A percentile compares a stretch with the other conserved stretches of the same genome.
Evolutionary conservation across 192 early-diverging fungal species (phyloP).

Genomic region (Backusella tuberculispora): DNA sequence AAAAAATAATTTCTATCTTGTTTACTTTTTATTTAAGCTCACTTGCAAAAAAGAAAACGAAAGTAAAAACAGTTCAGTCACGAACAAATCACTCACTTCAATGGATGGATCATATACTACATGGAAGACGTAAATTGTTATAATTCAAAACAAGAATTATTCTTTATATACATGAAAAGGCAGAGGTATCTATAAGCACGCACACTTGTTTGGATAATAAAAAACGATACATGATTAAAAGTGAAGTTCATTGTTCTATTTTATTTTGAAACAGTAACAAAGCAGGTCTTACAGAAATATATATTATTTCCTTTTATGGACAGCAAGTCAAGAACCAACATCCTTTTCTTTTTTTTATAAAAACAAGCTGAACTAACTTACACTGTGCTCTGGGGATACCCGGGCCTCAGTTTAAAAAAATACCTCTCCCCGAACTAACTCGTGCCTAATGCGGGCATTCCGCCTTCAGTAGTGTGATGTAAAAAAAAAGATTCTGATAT

Average conservation of each 20-base stretch:
- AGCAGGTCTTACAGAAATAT: background rate
- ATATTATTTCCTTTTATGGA: background rate
- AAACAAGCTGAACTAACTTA: too few species aligned
- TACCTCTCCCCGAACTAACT: too few species aligned
- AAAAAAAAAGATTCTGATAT: too few species aligned
- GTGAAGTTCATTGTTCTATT: background rate
- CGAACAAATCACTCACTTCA: background rate
- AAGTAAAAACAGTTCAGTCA: background rate
- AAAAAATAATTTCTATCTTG: background rate
- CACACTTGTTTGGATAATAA: background rate
- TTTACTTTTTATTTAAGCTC: background rate
- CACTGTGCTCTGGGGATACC: too few species aligned
- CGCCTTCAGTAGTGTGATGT: too few species aligned
- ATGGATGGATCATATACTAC: background rate
- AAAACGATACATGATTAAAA: background rate
- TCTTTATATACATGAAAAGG: background rate
- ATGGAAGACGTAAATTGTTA: background rate
- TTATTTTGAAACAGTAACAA: conserved; percentile 6
- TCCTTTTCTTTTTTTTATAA: too few species aligned
- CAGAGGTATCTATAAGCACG: background rate
- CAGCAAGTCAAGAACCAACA: background rate
- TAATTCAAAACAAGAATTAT: background rate
- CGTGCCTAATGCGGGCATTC: too few species aligned
- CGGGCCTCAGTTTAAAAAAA: too few species aligned
- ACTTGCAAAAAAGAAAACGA: background rate